phyloP scores from a whole-genome alignment of 2,329 filamentous ascomycete genomes.

The Pseudonectria buxi region DNA sequence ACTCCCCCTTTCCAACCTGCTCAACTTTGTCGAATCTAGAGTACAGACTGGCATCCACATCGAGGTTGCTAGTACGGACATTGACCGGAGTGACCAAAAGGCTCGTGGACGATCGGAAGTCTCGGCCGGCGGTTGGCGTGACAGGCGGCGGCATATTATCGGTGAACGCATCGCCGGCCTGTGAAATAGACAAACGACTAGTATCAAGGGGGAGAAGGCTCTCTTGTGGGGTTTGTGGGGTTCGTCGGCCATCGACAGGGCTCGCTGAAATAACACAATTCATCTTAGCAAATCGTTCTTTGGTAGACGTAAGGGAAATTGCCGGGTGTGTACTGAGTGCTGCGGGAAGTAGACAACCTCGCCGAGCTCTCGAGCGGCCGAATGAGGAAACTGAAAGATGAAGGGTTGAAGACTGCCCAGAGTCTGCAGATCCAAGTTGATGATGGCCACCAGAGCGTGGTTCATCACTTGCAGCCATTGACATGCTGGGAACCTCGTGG shows the following conservation, averaged over 20 bases:
- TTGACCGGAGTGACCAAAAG: slow-evolving; percentile 63
- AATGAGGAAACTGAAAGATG: slow-evolving; percentile 34
- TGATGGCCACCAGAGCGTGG: slow-evolving; percentile 6
- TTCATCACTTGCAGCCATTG: slow-evolving; percentile 10
- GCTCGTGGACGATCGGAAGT: slow-evolving; percentile 43
- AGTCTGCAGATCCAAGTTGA: slow-evolving; percentile 24
- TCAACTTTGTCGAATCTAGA: slow-evolving; percentile 76
- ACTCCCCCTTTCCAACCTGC: slow-evolving; percentile 79
- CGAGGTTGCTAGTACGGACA: slow-evolving; percentile 60
- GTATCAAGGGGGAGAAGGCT: slow-evolving; percentile 69
- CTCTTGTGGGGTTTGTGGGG: slow-evolving; percentile 76
- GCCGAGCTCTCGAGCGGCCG: slow-evolving; percentile 22
- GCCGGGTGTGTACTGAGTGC: slow-evolving; percentile 25
- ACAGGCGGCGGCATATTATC: slow-evolving; percentile 52
- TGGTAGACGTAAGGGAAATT: slow-evolving; percentile 22
- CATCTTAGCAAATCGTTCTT: slow-evolving; percentile 46
- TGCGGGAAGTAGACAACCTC: slow-evolving; percentile 28
- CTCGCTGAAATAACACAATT: slow-evolving; percentile 48
- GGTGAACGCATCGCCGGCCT: slow-evolving; percentile 34
- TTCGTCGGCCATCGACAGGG: slow-evolving; percentile 51
- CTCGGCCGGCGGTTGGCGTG: slow-evolving; percentile 66
- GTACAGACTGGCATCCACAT: slow-evolving; percentile 64
- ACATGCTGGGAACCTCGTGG: slow-evolving; percentile 9
- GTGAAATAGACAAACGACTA: slow-evolving; percentile 76
- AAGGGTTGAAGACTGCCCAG: slow-evolving; percentile 26